Conservation (phyloP, 371 early-diverging fungal genomes). For the Lichtheimia hyalospora region DNA sequence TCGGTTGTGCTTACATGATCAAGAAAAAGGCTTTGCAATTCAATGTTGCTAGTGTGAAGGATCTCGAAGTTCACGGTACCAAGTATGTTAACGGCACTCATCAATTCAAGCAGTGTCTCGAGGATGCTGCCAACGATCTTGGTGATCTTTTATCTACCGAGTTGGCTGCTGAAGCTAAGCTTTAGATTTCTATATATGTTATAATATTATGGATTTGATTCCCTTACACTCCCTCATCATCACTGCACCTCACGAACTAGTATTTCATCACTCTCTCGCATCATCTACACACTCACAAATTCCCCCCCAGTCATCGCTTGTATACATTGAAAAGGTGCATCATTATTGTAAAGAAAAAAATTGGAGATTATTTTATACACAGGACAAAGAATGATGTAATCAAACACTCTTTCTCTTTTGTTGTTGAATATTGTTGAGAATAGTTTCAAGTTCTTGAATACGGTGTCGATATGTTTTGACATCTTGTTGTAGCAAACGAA, state of each 20-base stretch:
- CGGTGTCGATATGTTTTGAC: slow-evolving; percentile 59
- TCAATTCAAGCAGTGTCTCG: slow-evolving; percentile 58
- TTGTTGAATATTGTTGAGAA: slow-evolving; percentile 12
- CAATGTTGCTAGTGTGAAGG: slow-evolving; percentile 75
- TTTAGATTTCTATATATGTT: slow-evolving; percentile 25
- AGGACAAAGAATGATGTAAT: background rate
- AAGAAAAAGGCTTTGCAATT: slow-evolving; percentile 81
- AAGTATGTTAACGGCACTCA: slow-evolving; percentile 43
- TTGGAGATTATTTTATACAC: background rate
- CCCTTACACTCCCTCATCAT: background rate
- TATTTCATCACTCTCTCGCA: background rate
- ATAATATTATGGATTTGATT: background rate
- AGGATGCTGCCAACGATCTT: slow-evolving; percentile 76
- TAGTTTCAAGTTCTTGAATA: slow-evolving; percentile 70
- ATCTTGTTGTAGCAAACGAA: slow-evolving; percentile 69
- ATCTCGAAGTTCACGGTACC: slow-evolving; percentile 48
- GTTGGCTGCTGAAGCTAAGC: slow-evolving; percentile 45
- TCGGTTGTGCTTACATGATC: slow-evolving; percentile 94
- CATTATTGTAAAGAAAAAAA: slow-evolving; percentile 2
- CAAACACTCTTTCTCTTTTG: background rate
- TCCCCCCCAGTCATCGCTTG: too few relatives aligned
- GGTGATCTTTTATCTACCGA: slow-evolving; percentile 60
- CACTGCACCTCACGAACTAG: background rate
- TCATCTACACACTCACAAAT: background rate
- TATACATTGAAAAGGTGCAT: too few relatives aligned